phyloP scores from a whole-genome alignment of 2,329 filamentous ascomycete species.

The Ophiocordyceps polyrhachis-furcata region DNA sequence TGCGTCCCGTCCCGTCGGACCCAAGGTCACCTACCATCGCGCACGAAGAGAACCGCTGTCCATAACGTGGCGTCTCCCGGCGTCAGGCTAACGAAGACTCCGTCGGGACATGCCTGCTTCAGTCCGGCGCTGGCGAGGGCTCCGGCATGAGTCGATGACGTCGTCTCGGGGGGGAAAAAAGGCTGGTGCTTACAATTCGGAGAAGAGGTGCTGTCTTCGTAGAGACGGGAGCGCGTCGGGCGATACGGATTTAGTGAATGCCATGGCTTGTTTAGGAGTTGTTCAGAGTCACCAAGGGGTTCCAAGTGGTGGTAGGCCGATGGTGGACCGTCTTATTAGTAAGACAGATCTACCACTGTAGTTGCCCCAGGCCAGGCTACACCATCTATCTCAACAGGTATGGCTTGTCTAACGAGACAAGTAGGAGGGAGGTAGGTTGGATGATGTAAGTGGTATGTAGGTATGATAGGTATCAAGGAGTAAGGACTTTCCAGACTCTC shows the following conservation, averaged over 20 bases:
- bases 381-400: no score
- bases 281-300: not conserved
- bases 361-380: no score
- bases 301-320: not conserved
- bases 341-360: no score
- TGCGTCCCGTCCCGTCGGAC: not conserved
- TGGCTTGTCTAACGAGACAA: no score
- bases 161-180: not conserved
- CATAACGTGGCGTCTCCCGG: constrained; percentile 67
- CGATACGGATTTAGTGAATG: constrained; percentile 3
- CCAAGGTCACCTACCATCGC: constrained; percentile 43
- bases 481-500: not conserved
- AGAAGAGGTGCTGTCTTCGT: constrained; percentile 56
- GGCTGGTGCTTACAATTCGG: constrained; percentile 56
- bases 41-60: constrained; percentile 83
- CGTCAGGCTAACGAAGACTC: constrained; percentile 70
- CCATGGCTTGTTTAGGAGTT: not conserved
- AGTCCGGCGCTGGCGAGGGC: constrained; percentile 45
- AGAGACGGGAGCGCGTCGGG: constrained; percentile 33
- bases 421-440: no score
- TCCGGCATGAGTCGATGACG: not conserved
- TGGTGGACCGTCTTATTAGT: no score
- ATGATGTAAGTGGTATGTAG: no score
- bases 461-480: no score
- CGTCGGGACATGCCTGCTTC: constrained; percentile 65